These are phyloP conservation scores for Saksenaea oblongispora DNA, from an alignment of 371 early-diverging fungal species.

Conservation along the genomic window DNA sequence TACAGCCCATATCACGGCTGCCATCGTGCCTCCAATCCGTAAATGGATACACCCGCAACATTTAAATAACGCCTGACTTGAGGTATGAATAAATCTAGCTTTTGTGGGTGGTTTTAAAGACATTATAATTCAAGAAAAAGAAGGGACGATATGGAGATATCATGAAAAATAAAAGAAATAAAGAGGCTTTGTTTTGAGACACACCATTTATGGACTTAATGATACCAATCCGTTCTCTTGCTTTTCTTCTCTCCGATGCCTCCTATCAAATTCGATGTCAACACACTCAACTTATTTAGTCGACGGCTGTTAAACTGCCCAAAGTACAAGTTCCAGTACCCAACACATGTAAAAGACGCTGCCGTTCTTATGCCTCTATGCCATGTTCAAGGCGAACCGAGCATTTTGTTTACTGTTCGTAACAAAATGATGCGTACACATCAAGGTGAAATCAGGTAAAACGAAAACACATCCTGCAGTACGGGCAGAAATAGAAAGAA, in stretches of 20 bases:
- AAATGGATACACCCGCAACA: constrained; percentile 55
- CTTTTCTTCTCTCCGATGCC: neutral
- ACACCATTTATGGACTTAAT: neutral
- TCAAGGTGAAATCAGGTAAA: constrained; percentile 77
- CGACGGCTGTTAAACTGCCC: constrained; percentile 42
- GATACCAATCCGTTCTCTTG: neutral
- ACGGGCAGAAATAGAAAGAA: neutral
- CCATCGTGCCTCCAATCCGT: constrained; percentile 32
- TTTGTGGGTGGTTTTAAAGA: constrained; percentile 15
- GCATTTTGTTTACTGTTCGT: constrained; percentile 83
- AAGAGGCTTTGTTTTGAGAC: constrained; percentile 7
- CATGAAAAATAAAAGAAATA: neutral
- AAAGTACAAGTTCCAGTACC: constrained; percentile 35
- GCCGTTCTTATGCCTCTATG: constrained; percentile 69
- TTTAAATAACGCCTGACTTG: constrained; percentile 33
- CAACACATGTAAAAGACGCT: constrained; percentile 37
- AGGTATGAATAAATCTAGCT: constrained; percentile 32
- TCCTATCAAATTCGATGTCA: constrained; percentile 25
- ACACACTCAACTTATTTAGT: constrained; percentile 31
- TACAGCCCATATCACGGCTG: constrained; percentile 49
- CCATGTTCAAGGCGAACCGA: constrained; percentile 57
- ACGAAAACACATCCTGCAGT: neutral
- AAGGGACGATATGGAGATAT: neutral
- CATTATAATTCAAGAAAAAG: constrained; percentile 1
- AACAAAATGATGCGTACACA: constrained; percentile 70